Evolutionary conservation across 2,329 filamentous ascomycete genomes (phyloP), one percentile per base, ranked within the genome.

Genomic region (Aspergillus latus): DNA sequence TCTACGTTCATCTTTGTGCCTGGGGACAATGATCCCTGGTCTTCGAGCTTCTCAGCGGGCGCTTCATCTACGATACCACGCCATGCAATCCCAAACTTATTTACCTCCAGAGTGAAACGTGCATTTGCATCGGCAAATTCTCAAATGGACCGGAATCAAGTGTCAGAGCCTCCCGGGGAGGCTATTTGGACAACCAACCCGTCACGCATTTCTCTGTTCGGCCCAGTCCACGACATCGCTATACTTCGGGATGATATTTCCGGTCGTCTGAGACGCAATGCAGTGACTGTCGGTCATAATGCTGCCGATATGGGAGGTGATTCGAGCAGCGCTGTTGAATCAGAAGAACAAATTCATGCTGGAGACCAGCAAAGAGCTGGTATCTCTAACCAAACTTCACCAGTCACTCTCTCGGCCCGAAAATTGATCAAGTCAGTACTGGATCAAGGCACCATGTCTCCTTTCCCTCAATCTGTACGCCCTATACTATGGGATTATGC

Each of bases 11-110:
- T 96, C 32, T 96, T 99, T 68, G 89, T 97, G 0, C 94, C 94
- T 0, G 94, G 94, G 30, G 93, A 97, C 74, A 96, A 97, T 70
- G 94, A 99, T 71, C 92, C 90, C n/a, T 99, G 94, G 94, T 85
- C 88, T 4, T 96, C 91, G 0, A 84, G 92, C 2, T 96, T 96
- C 70, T 76, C 77, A 32, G 70, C 73, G 39, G 78, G 78, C 26
- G 76, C 76, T 47, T 71, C 76, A 5, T 80, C 74, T 67, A 76
- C 68, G 65, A 76, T 77, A 58, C 79, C 68, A 45, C 78, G 64
- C 65, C 78, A 63, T 62, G 76, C 82, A 0, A 83, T 99, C 2
- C 94, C 94, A 1, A 89, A 93, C 5, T 78, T 97, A 64, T 99
- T 99, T 74, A 97, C 93, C 0, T 93, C 87, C 32, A 83, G 94